Conservation (phyloP, 2,329 filamentous ascomycete species). For the Blastomyces emzantsi region DNA sequence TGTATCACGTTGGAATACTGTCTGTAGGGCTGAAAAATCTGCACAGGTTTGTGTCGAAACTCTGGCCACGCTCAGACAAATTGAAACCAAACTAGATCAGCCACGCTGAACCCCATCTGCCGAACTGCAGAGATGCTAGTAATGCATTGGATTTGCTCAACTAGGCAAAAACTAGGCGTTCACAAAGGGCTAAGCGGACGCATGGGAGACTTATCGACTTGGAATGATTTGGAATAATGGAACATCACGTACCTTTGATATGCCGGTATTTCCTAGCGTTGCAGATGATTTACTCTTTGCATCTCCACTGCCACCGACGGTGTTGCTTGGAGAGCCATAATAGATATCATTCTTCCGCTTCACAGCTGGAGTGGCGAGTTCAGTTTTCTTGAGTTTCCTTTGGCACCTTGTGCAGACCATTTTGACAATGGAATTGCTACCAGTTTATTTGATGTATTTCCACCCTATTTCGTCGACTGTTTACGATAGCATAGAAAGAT, state of each 20-base stretch:
- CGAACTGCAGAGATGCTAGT: background rate
- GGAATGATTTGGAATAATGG: background rate
- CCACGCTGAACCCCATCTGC: no score
- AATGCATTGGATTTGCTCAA: background rate
- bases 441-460: background rate
- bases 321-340: slow-evolving; percentile 47
- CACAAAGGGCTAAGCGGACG: background rate
- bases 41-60: background rate
- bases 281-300: slow-evolving; percentile 39
- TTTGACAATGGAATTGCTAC: slow-evolving; percentile 13
- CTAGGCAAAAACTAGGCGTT: no score
- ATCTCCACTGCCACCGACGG: slow-evolving; percentile 28
- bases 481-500: background rate
- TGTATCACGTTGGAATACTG: no score
- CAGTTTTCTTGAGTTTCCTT: slow-evolving; percentile 51
- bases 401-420: slow-evolving; percentile 60
- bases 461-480: background rate
- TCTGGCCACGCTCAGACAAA: background rate
- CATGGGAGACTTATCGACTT: background rate
- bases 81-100: background rate
- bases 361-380: slow-evolving; percentile 54
- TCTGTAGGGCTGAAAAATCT: background rate
- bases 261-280: slow-evolving; percentile 49
- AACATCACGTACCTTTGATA: slow-evolving; percentile 45
- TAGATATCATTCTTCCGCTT: slow-evolving; percentile 62